Percentiles rank a stretch among this genome's conserved stretches.
These are phyloP conservation scores for Suillus tomentosus DNA, from an alignment of 768 basidiomycete genomes.

Conservation along the genomic window DNA sequence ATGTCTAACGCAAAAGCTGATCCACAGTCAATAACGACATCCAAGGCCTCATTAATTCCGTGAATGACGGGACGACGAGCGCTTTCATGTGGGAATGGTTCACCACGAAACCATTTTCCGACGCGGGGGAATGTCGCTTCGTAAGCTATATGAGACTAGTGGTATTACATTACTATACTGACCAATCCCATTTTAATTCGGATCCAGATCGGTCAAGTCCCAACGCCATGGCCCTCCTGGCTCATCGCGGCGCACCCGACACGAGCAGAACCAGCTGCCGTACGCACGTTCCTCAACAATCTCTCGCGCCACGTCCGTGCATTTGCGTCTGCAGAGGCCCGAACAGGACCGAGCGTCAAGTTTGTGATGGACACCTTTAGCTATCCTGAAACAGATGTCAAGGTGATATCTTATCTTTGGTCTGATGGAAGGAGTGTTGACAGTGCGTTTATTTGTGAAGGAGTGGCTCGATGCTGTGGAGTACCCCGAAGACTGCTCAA, in stretches of 20 bases:
- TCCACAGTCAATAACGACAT: constrained; percentile 77
- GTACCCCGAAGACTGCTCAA: constrained; percentile 68
- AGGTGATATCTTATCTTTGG: constrained; percentile 40
- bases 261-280: constrained; percentile 50
- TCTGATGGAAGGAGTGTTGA: background rate
- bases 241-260: constrained; percentile 84
- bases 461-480: constrained; percentile 82
- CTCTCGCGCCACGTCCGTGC: constrained; percentile 65
- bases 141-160: constrained; percentile 48
- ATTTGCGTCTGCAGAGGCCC: constrained; percentile 64
- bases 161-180: background rate
- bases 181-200: background rate
- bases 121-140: constrained; percentile 79
- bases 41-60: constrained; percentile 77
- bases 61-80: constrained; percentile 86
- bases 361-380: constrained; percentile 82
- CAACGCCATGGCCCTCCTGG: constrained; percentile 98
- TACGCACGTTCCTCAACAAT: constrained; percentile 60
- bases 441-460: constrained; percentile 36
- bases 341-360: constrained; percentile 60
- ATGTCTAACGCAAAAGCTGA: background rate
- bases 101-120: constrained; percentile 78
- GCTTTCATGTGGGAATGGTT: constrained; percentile 98
- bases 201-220: constrained; percentile 74
- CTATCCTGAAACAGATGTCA: constrained; percentile 80